These are phyloP conservation scores for Chaetothyriales sp. DNA, from an alignment of 2,329 filamentous ascomycete species.

Conservation along the genomic window DNA sequence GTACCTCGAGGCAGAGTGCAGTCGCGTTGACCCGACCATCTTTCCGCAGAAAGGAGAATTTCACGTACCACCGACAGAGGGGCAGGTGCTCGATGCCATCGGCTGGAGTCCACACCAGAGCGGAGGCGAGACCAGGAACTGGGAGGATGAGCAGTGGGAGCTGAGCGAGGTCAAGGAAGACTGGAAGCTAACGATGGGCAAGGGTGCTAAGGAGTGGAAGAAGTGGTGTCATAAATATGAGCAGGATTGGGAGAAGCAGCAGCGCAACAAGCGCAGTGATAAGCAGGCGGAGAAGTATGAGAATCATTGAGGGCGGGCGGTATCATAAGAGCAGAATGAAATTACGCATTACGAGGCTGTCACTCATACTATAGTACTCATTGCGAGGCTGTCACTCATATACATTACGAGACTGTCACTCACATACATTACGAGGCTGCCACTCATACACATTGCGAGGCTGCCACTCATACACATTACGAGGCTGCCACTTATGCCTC, in stretches of 20 bases:
- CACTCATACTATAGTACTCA: too few relatives aligned
- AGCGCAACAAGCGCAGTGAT: not conserved
- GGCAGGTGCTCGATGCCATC: conserved; percentile 25
- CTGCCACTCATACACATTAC: too few relatives aligned
- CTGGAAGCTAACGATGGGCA: conserved; percentile 26
- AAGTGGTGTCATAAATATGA: conserved; percentile 27
- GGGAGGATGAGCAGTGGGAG: conserved; percentile 35
- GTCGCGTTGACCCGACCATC: conserved; percentile 23
- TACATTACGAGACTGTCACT: not conserved
- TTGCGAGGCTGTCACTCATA: too few relatives aligned
- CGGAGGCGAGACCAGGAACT: conserved; percentile 22
- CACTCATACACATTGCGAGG: too few relatives aligned
- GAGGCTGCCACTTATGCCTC: too few relatives aligned
- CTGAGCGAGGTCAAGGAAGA: conserved; percentile 29
- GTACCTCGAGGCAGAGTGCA: conserved; percentile 29
- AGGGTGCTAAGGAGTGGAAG: conserved; percentile 29
- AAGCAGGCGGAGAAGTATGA: not conserved
- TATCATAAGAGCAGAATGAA: too few relatives aligned
- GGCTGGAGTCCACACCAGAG: conserved; percentile 28
- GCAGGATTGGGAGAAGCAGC: conserved; percentile 27
- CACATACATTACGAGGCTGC: too few relatives aligned
- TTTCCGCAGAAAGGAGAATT: conserved; percentile 20
- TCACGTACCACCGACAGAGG: conserved; percentile 24
- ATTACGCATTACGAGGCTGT: too few relatives aligned
- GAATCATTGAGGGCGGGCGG: not conserved